Evolutionary conservation across 345 rosid species (phyloP), one percentile per base, ranked within the genome.

Genomic region (Syzygium aqueum): DNA sequence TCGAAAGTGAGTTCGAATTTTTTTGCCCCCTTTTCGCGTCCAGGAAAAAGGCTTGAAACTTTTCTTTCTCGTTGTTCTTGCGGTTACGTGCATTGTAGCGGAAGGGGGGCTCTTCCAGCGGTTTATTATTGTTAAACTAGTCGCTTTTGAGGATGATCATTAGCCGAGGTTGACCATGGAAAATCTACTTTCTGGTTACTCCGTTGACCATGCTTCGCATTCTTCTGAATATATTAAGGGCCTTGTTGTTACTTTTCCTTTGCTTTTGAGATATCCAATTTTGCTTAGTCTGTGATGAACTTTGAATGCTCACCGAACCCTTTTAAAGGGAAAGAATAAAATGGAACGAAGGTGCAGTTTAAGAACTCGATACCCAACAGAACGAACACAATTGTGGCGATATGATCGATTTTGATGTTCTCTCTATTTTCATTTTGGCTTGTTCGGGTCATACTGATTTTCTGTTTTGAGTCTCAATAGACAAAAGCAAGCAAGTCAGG

Each of bases 1-100:
- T 94, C 50, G 92, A 89, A 92, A 95, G 99, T 97, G 90, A 85
- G 53, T 86, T 77, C 28, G 53, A 50, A 37, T 19, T 63, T 65
- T 65, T 87, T 57, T 7, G 28, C 30, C 83, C 30, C 53, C 13
- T n/a, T 14, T 51, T 46, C 57, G 9, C 49, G 86, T 23, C 84
- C 85, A 27, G 25, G 46, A 23, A 43, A 23, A 43, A 40, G 9
- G 46, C 78, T n/a, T 51, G 56, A 22, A 22, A 28, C 85, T 50
- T 86, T 59, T 86, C 11, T 13, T 1, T 54, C 84, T n/a, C 11
- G 12, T 73, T 40, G 46, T 73, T 73, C 80, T 73, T 19, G 80
- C 80, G 19, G 49, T 33, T 33, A 73, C 33, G 49, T 33, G 80
- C 43, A 33, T 37, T 73, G 3, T 9, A 9, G 13, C 8, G 13